Evolutionary conservation across 169 alveolate species (phyloP).

Genomic region (Plasmodium knowlesi): DNA sequence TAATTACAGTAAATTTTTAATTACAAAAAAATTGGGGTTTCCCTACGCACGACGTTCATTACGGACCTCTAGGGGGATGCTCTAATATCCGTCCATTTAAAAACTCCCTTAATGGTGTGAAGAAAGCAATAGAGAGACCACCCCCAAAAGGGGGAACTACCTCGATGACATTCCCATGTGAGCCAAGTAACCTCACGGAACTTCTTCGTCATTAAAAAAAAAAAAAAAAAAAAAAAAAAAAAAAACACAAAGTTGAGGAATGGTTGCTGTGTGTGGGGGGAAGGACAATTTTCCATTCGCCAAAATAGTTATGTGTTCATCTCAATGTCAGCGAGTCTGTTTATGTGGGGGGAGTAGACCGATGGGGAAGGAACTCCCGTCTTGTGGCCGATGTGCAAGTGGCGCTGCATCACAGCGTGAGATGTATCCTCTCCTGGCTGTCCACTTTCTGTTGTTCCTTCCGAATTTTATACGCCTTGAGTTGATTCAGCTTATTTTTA

Average conservation of each 20-base stretch:
- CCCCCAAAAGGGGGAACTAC: not conserved
- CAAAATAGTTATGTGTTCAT: not conserved
- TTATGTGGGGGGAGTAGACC: no score
- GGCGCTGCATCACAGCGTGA: not conserved
- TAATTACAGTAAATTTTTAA: not conserved
- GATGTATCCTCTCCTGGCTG: slow-evolving; percentile 4
- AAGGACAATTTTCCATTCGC: not conserved
- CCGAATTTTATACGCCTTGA: slow-evolving; percentile 63
- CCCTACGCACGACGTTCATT: not conserved
- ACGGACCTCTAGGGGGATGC: not conserved
- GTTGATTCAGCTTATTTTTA: slow-evolving; percentile 29
- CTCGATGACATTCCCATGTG: not conserved
- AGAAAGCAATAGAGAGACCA: no score
- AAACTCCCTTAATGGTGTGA: not conserved
- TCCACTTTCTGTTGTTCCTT: slow-evolving; percentile 11
- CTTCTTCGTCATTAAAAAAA: not conserved
- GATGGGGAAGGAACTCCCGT: no score
- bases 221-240: no score
- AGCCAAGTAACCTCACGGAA: not conserved
- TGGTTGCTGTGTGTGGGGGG: not conserved
- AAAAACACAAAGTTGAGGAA: not conserved
- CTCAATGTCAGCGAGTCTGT: not conserved
- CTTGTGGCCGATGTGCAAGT: no score
- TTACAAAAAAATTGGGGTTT: not conserved
- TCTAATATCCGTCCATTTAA: not conserved